These are phyloP conservation scores for Clonostachys solani DNA, from an alignment of 2,329 filamentous ascomycete genomes.

Conservation along the genomic window DNA sequence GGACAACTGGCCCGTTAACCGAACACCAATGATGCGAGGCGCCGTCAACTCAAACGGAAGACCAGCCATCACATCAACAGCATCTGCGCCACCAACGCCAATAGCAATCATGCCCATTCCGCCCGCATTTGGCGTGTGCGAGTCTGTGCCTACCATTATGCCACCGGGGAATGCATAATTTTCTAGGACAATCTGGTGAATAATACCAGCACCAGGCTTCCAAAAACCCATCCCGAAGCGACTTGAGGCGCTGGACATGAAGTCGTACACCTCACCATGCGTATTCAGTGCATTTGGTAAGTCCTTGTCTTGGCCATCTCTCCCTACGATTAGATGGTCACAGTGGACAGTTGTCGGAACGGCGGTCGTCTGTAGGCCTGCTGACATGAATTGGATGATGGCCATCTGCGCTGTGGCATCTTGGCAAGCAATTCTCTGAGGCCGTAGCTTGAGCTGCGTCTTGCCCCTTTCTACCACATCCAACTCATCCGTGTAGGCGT, in stretches of 20 bases:
- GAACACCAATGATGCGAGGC: conserved; percentile 73
- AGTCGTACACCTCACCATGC: background rate
- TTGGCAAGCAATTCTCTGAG: conserved; percentile 6
- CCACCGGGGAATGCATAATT: conserved; percentile 1
- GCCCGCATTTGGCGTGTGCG: background rate
- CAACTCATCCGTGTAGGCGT: conserved; percentile 2
- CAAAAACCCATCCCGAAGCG: background rate
- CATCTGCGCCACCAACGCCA: background rate
- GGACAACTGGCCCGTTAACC: conserved; percentile 65
- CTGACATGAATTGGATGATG: conserved; percentile 9
- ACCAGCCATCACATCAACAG: conserved; percentile 1
- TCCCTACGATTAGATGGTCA: conserved; percentile 5
- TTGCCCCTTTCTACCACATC: conserved; percentile 1
- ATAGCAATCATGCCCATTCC: conserved; percentile 1
- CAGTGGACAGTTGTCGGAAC: conserved; percentile 8
- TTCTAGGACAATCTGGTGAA: conserved; percentile 1
- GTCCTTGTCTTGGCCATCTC: conserved; percentile 2
- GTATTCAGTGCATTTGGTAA: conserved; percentile 1
- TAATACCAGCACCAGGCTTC: background rate
- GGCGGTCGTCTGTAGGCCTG: conserved; percentile 4
- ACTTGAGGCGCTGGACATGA: background rate
- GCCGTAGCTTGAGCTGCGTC: conserved; percentile 4
- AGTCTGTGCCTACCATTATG: conserved; percentile 3
- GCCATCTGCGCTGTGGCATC: conserved; percentile 9
- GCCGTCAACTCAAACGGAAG: conserved; percentile 29